Conservation (phyloP, 164 flowering plant species). For the Vitis cinerea region DNA sequence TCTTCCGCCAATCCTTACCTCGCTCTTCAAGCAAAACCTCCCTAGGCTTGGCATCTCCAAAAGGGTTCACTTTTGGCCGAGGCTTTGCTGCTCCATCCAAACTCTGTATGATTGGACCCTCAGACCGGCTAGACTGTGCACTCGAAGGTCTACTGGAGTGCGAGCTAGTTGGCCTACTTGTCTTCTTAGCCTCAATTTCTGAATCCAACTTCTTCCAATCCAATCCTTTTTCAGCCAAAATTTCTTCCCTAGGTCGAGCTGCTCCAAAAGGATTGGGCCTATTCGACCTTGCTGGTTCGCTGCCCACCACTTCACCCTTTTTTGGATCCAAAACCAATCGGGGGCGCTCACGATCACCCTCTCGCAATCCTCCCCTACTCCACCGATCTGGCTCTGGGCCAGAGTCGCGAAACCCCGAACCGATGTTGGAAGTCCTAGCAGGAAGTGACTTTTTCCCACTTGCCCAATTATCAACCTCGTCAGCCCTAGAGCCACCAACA, state of each 20-base stretch:
- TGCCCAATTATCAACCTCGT: constrained; percentile 76
- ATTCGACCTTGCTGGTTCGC: constrained; percentile 35
- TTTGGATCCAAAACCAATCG: constrained; percentile 58
- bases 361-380: constrained; percentile 30
- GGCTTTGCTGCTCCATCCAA: constrained; percentile 41
- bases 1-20: constrained; percentile 90
- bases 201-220: constrained; percentile 79
- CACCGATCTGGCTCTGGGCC: constrained; percentile 50
- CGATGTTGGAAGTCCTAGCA: constrained; percentile 31
- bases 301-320: constrained; percentile 24
- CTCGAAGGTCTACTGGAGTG: constrained; percentile 86
- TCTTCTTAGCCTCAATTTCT: constrained; percentile 64
- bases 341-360: constrained; percentile 41
- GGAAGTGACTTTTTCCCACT: constrained; percentile 49
- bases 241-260: constrained; percentile 90
- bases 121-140: constrained; percentile 65
- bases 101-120: constrained; percentile 35
- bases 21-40: constrained; percentile 72
- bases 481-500: constrained; percentile 65
- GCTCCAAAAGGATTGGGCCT: constrained; percentile 82
- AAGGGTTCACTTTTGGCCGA: constrained; percentile 80
- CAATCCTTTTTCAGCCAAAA: constrained; percentile 85
- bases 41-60: constrained; percentile 95
- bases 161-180: constrained; percentile 71
- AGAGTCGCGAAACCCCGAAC: constrained; percentile 42